phyloP scores from a whole-genome alignment of 495 filamentous ascomycete species.

The Aspergillus indologenus region DNA sequence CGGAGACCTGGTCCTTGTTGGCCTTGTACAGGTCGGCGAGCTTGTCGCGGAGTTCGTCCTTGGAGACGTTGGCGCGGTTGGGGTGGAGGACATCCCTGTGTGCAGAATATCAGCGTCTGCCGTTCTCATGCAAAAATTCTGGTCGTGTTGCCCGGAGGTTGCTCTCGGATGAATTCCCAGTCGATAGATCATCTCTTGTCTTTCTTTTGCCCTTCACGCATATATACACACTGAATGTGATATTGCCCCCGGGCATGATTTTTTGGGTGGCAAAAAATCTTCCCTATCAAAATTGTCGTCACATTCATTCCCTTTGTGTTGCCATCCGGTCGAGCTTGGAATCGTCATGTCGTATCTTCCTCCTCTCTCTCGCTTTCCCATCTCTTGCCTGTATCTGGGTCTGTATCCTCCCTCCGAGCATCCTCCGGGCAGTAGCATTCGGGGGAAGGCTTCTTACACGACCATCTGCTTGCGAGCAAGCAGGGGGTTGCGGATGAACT shows the following conservation, averaged over 20 bases:
- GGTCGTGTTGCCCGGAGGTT: not conserved
- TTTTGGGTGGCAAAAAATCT: no score
- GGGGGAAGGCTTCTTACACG: conserved; percentile 78
- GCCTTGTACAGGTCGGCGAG: conserved; percentile 95
- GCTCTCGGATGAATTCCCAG: not conserved
- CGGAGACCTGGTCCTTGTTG: conserved; percentile 91
- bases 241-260: not conserved
- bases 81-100: conserved; percentile 98
- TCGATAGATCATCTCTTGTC: conserved; percentile 14
- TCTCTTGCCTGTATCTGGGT: no score
- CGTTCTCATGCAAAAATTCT: not conserved
- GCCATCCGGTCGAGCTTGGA: not conserved
- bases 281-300: no score
- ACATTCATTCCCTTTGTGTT: not conserved
- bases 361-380: not conserved
- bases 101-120: conserved; percentile 21
- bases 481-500: conserved; percentile 99
- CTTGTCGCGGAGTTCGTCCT: conserved; percentile 95
- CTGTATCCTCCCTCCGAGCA: not conserved
- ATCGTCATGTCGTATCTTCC: not conserved
- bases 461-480: conserved; percentile 99
- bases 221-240: not conserved
- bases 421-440: conserved; percentile 5
- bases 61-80: conserved; percentile 94
- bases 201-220: conserved; percentile 6